phyloP scores from a whole-genome alignment of 1,284 basidiomycete genomes.

The Dichomitus squalens region DNA sequence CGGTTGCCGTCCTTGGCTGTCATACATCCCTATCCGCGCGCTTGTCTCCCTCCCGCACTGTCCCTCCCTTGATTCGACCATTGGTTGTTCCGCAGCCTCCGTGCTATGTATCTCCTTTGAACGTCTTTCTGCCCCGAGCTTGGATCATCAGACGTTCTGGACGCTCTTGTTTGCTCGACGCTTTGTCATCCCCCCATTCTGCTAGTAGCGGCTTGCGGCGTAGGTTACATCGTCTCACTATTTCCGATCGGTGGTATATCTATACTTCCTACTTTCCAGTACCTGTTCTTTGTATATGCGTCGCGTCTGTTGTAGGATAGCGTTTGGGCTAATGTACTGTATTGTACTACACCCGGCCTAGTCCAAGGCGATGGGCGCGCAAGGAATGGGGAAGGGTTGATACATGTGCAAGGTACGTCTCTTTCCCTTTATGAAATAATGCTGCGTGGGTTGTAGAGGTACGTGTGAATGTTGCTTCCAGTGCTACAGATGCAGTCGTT shows the following conservation, averaged over 20 bases:
- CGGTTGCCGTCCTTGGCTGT: neutral
- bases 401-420: no score
- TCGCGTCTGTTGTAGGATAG: conserved; percentile 10
- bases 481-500: no score
- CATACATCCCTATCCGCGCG: neutral
- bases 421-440: no score
- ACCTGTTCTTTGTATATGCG: neutral
- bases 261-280: neutral
- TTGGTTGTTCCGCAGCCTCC: neutral
- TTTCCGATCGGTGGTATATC: neutral
- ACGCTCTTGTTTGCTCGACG: neutral
- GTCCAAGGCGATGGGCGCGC: conserved; percentile 3
- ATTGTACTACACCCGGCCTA: conserved; percentile 14
- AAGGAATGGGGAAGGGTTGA: no score
- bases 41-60: neutral
- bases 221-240: neutral
- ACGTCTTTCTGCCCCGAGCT: neutral
- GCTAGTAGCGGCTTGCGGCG: neutral
- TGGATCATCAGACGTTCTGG: neutral
- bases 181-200: neutral
- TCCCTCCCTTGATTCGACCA: neutral
- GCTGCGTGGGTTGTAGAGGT: no score
- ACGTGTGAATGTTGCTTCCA: no score
- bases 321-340: conserved; percentile 6
- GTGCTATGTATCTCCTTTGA: no score